Conservation (phyloP, 1,139 yeast genomes). For the Candida tetrigidarum region DNA sequence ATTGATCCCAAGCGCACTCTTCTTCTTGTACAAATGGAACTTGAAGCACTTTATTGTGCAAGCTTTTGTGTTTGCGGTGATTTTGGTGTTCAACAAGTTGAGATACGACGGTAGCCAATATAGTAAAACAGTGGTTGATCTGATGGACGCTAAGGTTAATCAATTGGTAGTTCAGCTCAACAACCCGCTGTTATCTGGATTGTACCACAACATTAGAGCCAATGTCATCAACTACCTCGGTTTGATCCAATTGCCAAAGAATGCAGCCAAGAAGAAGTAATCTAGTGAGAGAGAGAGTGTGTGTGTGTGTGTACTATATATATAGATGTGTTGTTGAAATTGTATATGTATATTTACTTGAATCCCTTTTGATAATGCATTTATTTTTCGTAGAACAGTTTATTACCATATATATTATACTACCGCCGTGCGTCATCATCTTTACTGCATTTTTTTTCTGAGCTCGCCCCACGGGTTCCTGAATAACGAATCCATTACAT, state of each 20-base stretch:
- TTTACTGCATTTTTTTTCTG: not conserved
- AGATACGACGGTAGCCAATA: slow-evolving; percentile 47
- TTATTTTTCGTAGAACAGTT: no score
- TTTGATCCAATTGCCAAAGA: slow-evolving; percentile 14
- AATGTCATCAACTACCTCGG: slow-evolving; percentile 2
- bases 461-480: no score
- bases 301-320: not conserved
- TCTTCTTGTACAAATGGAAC: slow-evolving; percentile 28
- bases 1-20: slow-evolving; percentile 16
- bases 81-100: slow-evolving; percentile 48
- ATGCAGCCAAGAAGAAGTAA: slow-evolving; percentile 9
- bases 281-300: not conserved
- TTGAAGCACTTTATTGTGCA: slow-evolving; percentile 21
- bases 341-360: not conserved
- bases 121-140: slow-evolving; percentile 42
- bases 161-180: slow-evolving; percentile 27
- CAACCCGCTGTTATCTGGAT: slow-evolving; percentile 22
- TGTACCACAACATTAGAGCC: slow-evolving; percentile 9
- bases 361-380: not conserved
- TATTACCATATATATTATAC: not conserved
- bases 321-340: not conserved
- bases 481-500: no score
- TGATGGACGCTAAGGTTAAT: slow-evolving; percentile 40
- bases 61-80: slow-evolving; percentile 28
- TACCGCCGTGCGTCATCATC: not conserved